phyloP scores from a whole-genome alignment of 2,329 filamentous ascomycete species.

The Talaromyces sp. region DNA sequence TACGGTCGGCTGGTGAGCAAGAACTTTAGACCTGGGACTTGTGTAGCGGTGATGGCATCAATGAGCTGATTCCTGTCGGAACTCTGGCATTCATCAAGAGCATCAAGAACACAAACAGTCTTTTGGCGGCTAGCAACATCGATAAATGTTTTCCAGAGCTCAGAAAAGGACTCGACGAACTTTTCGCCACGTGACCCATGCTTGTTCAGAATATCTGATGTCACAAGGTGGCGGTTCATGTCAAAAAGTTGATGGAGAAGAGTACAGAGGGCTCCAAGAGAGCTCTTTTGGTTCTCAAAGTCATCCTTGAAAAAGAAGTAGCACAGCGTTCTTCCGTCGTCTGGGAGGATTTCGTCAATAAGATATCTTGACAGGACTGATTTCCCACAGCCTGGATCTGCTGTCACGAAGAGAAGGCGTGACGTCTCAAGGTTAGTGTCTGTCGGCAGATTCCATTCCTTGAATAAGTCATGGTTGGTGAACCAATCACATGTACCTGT shows the following conservation, averaged over 20 bases:
- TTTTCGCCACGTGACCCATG: constrained; percentile 10
- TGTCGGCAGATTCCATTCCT: too few relatives aligned
- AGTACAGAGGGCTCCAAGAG: constrained; percentile 29
- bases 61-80: constrained; percentile 19
- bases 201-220: background rate
- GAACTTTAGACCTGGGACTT: constrained; percentile 30
- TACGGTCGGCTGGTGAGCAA: constrained; percentile 24
- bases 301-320: constrained; percentile 49
- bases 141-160: constrained; percentile 31
- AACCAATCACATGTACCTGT: too few relatives aligned
- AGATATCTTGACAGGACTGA: constrained; percentile 40
- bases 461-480: too few relatives aligned
- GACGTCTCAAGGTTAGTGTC: too few relatives aligned
- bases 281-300: constrained; percentile 33
- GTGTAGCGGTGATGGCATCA: constrained; percentile 17
- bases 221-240: background rate
- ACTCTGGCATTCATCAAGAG: constrained; percentile 37
- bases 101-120: constrained; percentile 37
- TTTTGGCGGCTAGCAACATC: constrained; percentile 14
- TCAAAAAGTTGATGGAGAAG: constrained; percentile 41
- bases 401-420: constrained; percentile 16
- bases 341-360: constrained; percentile 28
- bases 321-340: constrained; percentile 24
- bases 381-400: constrained; percentile 44
- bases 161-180: constrained; percentile 21